Evolutionary conservation across 2,329 filamentous ascomycete genomes (phyloP), one percentile per base, ranked within the genome.

Genomic region (Pyrenochaeta sp.): DNA sequence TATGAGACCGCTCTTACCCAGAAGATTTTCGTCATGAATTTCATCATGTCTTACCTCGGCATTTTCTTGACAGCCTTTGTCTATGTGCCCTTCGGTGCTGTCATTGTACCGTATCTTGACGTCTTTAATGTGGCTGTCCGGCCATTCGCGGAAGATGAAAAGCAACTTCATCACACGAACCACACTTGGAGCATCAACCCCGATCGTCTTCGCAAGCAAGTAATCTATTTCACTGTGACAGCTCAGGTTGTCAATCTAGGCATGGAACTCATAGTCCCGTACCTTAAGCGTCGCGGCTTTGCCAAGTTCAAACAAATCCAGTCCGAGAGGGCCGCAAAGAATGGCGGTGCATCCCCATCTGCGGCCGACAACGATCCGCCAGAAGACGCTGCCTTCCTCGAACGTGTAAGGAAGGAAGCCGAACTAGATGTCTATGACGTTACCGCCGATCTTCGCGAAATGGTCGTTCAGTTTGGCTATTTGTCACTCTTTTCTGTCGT

Each of bases 1-100:
- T 90, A 97, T 67, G 87, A 96, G 55, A 86, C 90, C 17, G 90
- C 93, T 1, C 85, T 97, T 71, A 91, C 95, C 0, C 88, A 91
- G 53, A 99, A 99, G 80, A 90, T 96, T 30, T 98, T 99, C 69
- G 87, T 98, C 12, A 85, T 98, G 69, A 96, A 97, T 79, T 97
- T 97, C 77, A 94, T 98, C 77, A 96, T 92, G 5, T 96, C 93
- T 0, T 98, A 97, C 73, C 87, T 96, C 46, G 90, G 92, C 1
- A 88, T 73, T 42, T 88, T 96, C 70, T 84, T 98, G 15, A 97
- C 93, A 0, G 91, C 93, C 0, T 98, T 97, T 65, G 87, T 97
- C 58, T 98, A 97, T 68, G 91, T 97, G 17, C 94, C 94, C 0
- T 98, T 98, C 66, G 94, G 91, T 12, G 86, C 87, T 54, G 77